Conservation (phyloP, 1,139 yeast genomes). For the Candida sojae region DNA sequence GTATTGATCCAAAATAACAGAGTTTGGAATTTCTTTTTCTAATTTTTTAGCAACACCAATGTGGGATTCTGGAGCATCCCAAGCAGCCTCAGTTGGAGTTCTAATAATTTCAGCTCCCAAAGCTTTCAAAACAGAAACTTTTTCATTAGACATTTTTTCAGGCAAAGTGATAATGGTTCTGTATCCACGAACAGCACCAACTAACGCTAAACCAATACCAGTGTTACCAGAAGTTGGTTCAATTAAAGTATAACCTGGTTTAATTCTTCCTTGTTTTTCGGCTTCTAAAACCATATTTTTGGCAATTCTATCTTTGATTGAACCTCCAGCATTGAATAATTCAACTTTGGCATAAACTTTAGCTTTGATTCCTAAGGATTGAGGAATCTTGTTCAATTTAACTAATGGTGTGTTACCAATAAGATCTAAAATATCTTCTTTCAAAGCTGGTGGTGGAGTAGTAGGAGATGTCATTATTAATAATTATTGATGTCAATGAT, state of each 20-base stretch:
- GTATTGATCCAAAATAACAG: slow-evolving; percentile 85
- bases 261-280: slow-evolving; percentile 73
- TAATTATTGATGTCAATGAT: neutral
- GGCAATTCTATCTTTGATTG: slow-evolving; percentile 68
- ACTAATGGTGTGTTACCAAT: slow-evolving; percentile 87
- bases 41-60: slow-evolving; percentile 85
- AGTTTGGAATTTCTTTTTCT: slow-evolving; percentile 83
- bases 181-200: slow-evolving; percentile 87
- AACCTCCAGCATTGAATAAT: slow-evolving; percentile 70
- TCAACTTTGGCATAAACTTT: slow-evolving; percentile 61
- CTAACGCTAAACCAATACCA: slow-evolving; percentile 86
- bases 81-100: slow-evolving; percentile 92
- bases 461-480: slow-evolving; percentile 6
- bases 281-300: slow-evolving; percentile 80
- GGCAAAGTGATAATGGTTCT: slow-evolving; percentile 87
- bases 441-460: slow-evolving; percentile 31
- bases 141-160: slow-evolving; percentile 91
- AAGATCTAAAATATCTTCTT: slow-evolving; percentile 54
- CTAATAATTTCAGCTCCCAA: slow-evolving; percentile 89
- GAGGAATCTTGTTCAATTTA: slow-evolving; percentile 73
- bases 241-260: slow-evolving; percentile 83
- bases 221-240: slow-evolving; percentile 92
- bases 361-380: slow-evolving; percentile 72
- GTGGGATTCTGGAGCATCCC: slow-evolving; percentile 91
- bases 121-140: slow-evolving; percentile 85